Evolutionary conservation across 1,284 basidiomycete genomes (phyloP), one percentile per base, ranked within the genome.

Genomic region (Fomitopsis palustris): DNA sequence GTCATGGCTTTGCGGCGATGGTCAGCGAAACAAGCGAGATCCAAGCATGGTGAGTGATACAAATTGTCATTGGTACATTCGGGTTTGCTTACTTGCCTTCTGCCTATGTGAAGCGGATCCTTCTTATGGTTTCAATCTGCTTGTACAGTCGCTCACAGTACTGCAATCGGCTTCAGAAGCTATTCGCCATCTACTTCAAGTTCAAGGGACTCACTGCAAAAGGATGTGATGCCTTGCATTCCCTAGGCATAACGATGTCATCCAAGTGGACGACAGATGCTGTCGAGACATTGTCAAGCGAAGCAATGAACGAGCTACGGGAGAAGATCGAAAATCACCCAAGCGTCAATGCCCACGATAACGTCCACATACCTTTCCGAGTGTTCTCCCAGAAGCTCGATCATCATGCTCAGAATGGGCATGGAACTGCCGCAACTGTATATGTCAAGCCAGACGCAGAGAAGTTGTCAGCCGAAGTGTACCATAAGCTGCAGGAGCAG

Each of bases 321-420:
- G n/a, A 29, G 2, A 25, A 63, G 8, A 70, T 74, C 16, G 42
- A 64, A 3, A 31, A 57, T 4, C 62, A 62, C 53, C 64, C 68
- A 0, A 72, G 66, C 64, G 31, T 70, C n/a, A 63, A 72, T 4
- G 67, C 70, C 2, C 70, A 78, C 59, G 74, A 78, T 63, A 79
- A 79, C 59, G 42, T 78, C 56, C 71, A 76, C 29, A 56, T 78
- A 5, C 64, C 73, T 0, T 69, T 75, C 56, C 64, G 64, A 29
- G 73, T 72, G 55, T 61, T 23, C 52, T 57, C 9, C 51, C 53
- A 4, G 35, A 41, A 23, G 41, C 35, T 3, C 52, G 51, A 5
- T 47, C 31, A 1, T 53, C 58, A 0, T 49, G 53, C 0, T 8
- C 19, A 2, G 49, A 56, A 14, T 62, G 52, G 38, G 5, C 16